phyloP scores from a whole-genome alignment of 305 asterid species.

The Fraxinus angustifolia region DNA sequence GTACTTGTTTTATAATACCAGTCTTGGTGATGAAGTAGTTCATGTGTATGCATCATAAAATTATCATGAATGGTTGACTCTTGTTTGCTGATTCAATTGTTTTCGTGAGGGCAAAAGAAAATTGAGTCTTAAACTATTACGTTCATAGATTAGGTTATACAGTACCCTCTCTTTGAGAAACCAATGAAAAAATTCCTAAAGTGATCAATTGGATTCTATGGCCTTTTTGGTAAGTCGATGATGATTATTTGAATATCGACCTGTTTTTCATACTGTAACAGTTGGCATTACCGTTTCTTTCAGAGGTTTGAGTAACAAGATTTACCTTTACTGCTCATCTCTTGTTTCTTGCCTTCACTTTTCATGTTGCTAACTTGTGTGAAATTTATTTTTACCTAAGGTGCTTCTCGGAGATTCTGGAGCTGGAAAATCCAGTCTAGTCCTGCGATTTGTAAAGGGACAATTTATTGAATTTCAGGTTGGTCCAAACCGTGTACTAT shows the following conservation, averaged over 20 bases:
- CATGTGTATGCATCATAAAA: background rate
- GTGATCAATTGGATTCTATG: background rate
- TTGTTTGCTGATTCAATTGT: background rate
- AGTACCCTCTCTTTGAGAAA: background rate
- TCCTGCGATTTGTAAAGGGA: conserved; percentile 77
- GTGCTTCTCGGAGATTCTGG: conserved; percentile 93
- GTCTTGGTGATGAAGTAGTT: background rate
- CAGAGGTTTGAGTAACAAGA: background rate
- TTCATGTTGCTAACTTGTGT: conserved; percentile 18
- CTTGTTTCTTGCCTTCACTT: background rate
- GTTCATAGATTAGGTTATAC: background rate
- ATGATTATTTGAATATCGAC: background rate
- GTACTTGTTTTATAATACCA: background rate
- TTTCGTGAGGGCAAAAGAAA: background rate
- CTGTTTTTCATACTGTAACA: background rate
- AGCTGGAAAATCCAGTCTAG: conserved; percentile 83
- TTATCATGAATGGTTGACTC: background rate
- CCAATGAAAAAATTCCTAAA: background rate
- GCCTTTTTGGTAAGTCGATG: background rate
- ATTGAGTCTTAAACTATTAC: background rate
- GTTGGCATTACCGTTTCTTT: background rate
- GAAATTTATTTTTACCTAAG: conserved; percentile 21
- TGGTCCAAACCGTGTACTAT: background rate
- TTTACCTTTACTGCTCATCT: background rate
- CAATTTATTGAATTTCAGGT: conserved; percentile 86